Evolutionary conservation across 2,329 filamentous ascomycete genomes (phyloP).

Genomic region (Botrytis pseudocinerea): DNA sequence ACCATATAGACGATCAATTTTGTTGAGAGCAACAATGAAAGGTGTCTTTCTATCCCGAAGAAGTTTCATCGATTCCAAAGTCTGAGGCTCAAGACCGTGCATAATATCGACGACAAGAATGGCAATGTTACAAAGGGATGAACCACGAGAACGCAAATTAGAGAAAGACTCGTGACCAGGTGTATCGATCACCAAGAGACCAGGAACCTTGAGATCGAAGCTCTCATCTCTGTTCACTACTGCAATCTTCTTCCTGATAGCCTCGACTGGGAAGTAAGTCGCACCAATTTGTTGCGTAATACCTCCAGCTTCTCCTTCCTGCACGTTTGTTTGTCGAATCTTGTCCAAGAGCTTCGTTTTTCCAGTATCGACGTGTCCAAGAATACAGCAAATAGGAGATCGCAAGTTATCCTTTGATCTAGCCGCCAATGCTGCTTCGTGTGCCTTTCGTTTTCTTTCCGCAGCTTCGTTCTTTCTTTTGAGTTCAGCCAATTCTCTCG

Average conservation of each 20-base stretch:
- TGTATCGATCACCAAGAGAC: slow-evolving; percentile 94
- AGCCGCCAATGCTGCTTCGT: slow-evolving; percentile 87
- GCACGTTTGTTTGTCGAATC: slow-evolving; percentile 96
- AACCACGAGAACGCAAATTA: slow-evolving; percentile 93
- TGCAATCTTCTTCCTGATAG: slow-evolving; percentile 85
- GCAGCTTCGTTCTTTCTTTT: slow-evolving; percentile 86
- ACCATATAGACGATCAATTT: slow-evolving; percentile 98
- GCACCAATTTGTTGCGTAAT: slow-evolving; percentile 99
- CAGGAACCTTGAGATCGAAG: slow-evolving; percentile 97
- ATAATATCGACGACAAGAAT: slow-evolving; percentile 99
- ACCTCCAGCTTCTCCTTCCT: slow-evolving; percentile 98
- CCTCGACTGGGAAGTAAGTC: slow-evolving; percentile 96
- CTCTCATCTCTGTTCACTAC: slow-evolving; percentile 88
- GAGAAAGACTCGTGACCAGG: slow-evolving; percentile 99
- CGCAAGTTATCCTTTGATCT: slow-evolving; percentile 92
- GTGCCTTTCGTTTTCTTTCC: slow-evolving; percentile 82
- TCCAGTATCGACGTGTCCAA: slow-evolving; percentile 99
- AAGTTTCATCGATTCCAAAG: slow-evolving; percentile 93
- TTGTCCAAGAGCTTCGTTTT: slow-evolving; percentile 99
- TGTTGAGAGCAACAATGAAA: slow-evolving; percentile 98
- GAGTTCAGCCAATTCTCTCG: slow-evolving; percentile 69
- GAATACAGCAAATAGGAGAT: slow-evolving; percentile 98
- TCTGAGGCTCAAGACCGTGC: slow-evolving; percentile 98
- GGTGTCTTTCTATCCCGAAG: slow-evolving; percentile 92
- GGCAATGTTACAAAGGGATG: slow-evolving; percentile 98